Base-by-base conservation (phyloP, 139 green algal genomes). In the Tetratostichococcus sp. region DNA sequence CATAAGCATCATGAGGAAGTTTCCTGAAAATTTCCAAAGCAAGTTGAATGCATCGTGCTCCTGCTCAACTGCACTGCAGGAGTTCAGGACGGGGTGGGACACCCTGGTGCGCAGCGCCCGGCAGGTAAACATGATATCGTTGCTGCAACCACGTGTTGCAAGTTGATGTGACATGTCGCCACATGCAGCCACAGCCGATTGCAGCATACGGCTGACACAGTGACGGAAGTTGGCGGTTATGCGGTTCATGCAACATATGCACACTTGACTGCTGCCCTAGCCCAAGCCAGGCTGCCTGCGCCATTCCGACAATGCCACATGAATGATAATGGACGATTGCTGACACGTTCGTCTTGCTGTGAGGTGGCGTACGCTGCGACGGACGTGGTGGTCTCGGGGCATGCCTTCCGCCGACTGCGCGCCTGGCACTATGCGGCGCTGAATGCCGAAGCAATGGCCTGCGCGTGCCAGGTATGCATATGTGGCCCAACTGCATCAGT, bases 351-450 rank as follows among this genome's bases (percentile, higher is more conserved):
- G n/a, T n/a, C n/a, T n/a, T n/a, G n/a, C n/a, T n/a, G n/a, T 8
- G 78, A 86, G 67, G 65, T 91, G 35, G 83, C 85, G 50, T 91
- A 91, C 65, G 86, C 86, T 11, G 80, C 79, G 5, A 68, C 88
- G 76, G 83, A 88, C 35, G 83, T 79, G 72, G 65, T 88, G 17
- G 33, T 80, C 16, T 73, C 78, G 4, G 80, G 80, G 0, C 75
- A 86, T 32, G 74, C 86, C 31, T 86, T 84, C 66, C 73, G 82
- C 70, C 50, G 19, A 16, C 75, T 91, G 75, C 71, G 86, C 22
- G 75, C 88, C 39, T 88, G 84, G 84, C 86, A 91, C 77, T 23
- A 28, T 26, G 50, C 50, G 2, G 19, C 50, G 14, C 14, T 62
- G 14, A 26, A 62, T 26, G 11, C 50, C 19, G 50, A 8, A 25